Base-by-base conservation (phyloP, 768 basidiomycete species). In the Neoboletus brunneissimus region DNA sequence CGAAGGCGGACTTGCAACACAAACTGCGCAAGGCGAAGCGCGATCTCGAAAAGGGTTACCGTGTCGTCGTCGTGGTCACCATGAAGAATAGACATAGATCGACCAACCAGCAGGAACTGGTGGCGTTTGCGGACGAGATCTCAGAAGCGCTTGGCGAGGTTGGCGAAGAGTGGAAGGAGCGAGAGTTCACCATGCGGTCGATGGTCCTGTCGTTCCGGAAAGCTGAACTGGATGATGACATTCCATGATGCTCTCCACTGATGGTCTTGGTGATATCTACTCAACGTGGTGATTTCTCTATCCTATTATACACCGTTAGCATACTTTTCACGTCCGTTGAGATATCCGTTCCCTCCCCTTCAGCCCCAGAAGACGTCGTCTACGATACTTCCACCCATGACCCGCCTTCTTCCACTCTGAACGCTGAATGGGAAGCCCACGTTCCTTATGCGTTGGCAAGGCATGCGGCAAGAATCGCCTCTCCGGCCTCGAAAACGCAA, bases 21-120 rank as follows among this genome's bases (percentile, higher is more conserved):
- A 92, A 90, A 68, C 56, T 92, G 34, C 75, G 73, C 51, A 86
- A 85, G 68, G 80, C 79, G 22, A 69, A 75, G 49, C 74, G 78
- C 50, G 80, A 86, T 38, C 70, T 94, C 53, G 80, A 79, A 61
- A 82, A 82, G 59, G 88, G 87, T 0, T 69, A 74, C 32, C 73
- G 79, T 10, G 81, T 91, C 54, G 76, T 81, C 53, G 61, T 94
- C 27, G 72, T 79, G 3, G 80, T 87, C 61, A 69, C 74, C 23
- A 73, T 75, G 38, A 91, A 85, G 75, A 75, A 75, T 18, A 63
- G 73, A 10, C 75, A 73, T 48, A 58, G 72, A n/a, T 57, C 68
- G 16, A 78, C 80, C 0, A 55, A 59, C 0, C 64, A 57, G 1
- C 40, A 59, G 6, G 79, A 80, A 56, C 79, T 81, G 79, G 58